Evolutionary conservation across 306 rosid genomes (phyloP).

Genomic region (Begonia masoniana): DNA sequence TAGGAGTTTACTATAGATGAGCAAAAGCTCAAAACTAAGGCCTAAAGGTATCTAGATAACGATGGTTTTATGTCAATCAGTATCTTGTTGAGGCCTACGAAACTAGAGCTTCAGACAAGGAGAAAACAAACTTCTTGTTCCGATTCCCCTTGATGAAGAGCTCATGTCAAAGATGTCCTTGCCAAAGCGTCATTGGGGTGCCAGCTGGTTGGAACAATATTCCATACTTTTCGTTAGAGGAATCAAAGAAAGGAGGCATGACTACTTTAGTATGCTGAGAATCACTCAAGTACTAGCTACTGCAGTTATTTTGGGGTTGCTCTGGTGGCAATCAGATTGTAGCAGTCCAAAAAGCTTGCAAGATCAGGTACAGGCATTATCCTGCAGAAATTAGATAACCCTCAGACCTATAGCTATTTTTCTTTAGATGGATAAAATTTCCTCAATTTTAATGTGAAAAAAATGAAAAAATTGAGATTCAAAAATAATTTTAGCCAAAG

Average conservation of each 20-base stretch:
- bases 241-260: constrained; percentile 76
- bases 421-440: no score
- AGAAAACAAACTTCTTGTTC: constrained; percentile 55
- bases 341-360: constrained; percentile 44
- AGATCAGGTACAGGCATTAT: constrained; percentile 57
- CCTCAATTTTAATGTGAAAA: no score
- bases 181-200: constrained; percentile 69
- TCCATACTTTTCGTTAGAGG: constrained; percentile 69
- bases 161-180: constrained; percentile 36
- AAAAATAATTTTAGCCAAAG: background rate
- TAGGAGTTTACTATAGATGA: no score
- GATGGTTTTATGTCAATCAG: constrained; percentile 17
- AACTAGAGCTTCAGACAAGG: constrained; percentile 53
- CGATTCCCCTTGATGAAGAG: constrained; percentile 52
- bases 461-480: no score
- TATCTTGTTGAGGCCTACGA: constrained; percentile 86
- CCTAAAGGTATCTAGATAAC: no score
- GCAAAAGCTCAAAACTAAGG: no score
- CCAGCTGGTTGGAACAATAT: constrained; percentile 80
- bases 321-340: constrained; percentile 91
- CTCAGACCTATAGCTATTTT: no score
- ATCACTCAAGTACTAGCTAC: constrained; percentile 93
- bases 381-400: background rate
- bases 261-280: constrained; percentile 91
- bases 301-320: constrained; percentile 80